Evolutionary conservation across 495 filamentous ascomycete genomes (phyloP).

Genomic region (Lepraria neglecta): DNA sequence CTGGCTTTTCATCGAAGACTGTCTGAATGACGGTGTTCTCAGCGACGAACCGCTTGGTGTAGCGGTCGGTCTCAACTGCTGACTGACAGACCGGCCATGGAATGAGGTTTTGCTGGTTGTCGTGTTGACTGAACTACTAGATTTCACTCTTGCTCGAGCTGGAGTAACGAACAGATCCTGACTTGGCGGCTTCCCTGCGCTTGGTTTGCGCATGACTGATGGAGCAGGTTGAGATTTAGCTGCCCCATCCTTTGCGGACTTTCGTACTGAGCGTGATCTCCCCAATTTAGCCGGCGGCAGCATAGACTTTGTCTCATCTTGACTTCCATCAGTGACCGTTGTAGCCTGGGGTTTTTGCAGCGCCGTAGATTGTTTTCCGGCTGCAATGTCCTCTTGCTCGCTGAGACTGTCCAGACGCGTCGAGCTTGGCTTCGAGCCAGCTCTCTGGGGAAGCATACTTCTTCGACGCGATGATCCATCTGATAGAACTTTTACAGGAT

Average conservation of each 20-base stretch:
- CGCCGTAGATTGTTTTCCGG: neutral
- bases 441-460: constrained; percentile 21
- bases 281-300: neutral
- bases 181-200: neutral
- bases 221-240: neutral
- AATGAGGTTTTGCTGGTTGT: constrained; percentile 9
- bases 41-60: neutral
- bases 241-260: neutral
- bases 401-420: neutral
- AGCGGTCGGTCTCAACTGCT: constrained; percentile 19
- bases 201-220: constrained; percentile 11
- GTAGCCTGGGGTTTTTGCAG: neutral
- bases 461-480: constrained; percentile 10
- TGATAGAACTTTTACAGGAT: neutral
- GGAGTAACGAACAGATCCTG: neutral
- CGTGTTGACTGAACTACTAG: neutral
- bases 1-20: constrained; percentile 28
- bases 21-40: constrained; percentile 2
- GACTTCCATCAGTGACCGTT: neutral
- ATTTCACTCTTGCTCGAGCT: constrained; percentile 1
- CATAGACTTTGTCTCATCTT: constrained; percentile 1
- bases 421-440: neutral
- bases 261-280: neutral
- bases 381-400: constrained; percentile 1
- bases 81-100: constrained; percentile 21